Base-by-base conservation (phyloP, 208 protist genomes). In the Crithidia thermophila region DNA sequence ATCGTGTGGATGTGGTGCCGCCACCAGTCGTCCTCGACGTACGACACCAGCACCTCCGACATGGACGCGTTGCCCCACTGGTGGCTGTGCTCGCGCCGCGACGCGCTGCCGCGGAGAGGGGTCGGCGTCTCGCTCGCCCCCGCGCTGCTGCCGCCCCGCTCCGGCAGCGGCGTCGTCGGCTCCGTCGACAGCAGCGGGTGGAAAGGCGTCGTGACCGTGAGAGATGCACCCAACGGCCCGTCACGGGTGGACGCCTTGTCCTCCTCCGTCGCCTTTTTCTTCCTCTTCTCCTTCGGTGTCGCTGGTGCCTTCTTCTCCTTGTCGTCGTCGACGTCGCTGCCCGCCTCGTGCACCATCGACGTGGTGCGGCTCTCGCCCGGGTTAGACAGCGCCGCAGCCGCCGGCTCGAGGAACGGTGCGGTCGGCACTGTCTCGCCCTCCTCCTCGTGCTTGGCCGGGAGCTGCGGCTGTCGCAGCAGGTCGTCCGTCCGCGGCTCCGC, bases 21-120 rank as follows among this genome's bases (percentile, higher is more conserved):
- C 88, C 90, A 96, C 87, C 90, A 96, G 33, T 81, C 72, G 53
- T 82, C 81, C 64, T 79, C 72, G 42, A 95, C 71, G 72, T 90
- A 90, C n/a, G 49, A 47, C 40, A 82, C 53, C 28, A 92, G 78
- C 30, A 45, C 25, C 20, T 68, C 56, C 34, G 52, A 61, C 3
- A 57, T 18, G 31, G 59, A 76, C 50, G 45, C 59, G 21, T 64
- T 64, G 14, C 21, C 13, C 28, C 37, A 37, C 28, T 16, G 27
- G n/a, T n/a, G n/a, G n/a, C 39, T 21, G 56, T 3, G 30, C 4
- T n/a, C 56, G 28, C 11, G 42, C 23, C 11, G 21, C 33, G 58
- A 30, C 4, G 31, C 1, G 27, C 21, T n/a, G 43, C 58, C 28
- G 42, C 45, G 33, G 0, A n/a, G 16, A n/a, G 14, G 43, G 14